These are phyloP conservation scores for Candida ascalaphidarum DNA, from an alignment of 805 yeast species.

Conservation along the genomic window DNA sequence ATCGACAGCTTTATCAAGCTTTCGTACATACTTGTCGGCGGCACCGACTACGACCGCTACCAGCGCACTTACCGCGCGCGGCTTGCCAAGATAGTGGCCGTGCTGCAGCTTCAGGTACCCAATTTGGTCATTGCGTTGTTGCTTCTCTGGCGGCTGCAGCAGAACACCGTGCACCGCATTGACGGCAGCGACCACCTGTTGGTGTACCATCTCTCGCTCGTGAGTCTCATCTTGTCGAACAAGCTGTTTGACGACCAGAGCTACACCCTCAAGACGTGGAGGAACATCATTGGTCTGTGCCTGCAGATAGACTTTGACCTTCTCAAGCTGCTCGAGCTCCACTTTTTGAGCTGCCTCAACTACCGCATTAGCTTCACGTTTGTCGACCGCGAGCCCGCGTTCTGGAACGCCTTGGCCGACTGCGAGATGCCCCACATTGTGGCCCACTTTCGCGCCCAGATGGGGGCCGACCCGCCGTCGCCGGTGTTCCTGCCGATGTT, in stretches of 20 bases:
- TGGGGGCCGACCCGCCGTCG: not conserved
- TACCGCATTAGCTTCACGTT: slow-evolving; percentile 5
- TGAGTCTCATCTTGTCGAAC: slow-evolving; percentile 5
- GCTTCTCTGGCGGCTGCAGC: not conserved
- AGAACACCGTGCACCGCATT: not conserved
- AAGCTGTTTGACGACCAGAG: slow-evolving; percentile 42
- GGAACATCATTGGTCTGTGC: slow-evolving; percentile 11
- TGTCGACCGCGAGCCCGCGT: slow-evolving; percentile 1
- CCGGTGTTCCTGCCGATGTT: not conserved
- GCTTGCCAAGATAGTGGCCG: not conserved
- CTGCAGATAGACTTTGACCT: not conserved
- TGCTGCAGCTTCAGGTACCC: not conserved
- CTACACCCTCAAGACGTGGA: slow-evolving; percentile 45
- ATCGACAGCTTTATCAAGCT: not conserved
- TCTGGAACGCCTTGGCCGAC: not conserved
- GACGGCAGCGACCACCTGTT: too few relatives aligned
- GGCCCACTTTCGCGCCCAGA: too few relatives aligned
- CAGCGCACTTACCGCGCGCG: not conserved
- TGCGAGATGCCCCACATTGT: not conserved
- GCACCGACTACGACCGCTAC: not conserved
- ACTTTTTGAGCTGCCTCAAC: slow-evolving; percentile 7
- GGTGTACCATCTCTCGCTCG: too few relatives aligned
- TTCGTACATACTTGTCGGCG: not conserved
- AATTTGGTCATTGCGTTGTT: not conserved
- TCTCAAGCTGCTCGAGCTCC: slow-evolving; percentile 7